A percentile compares a stretch with the other conserved stretches of the same genome.
phyloP scores from a whole-genome alignment of 2,329 filamentous ascomycete species.

The Metarhizium brunneum region DNA sequence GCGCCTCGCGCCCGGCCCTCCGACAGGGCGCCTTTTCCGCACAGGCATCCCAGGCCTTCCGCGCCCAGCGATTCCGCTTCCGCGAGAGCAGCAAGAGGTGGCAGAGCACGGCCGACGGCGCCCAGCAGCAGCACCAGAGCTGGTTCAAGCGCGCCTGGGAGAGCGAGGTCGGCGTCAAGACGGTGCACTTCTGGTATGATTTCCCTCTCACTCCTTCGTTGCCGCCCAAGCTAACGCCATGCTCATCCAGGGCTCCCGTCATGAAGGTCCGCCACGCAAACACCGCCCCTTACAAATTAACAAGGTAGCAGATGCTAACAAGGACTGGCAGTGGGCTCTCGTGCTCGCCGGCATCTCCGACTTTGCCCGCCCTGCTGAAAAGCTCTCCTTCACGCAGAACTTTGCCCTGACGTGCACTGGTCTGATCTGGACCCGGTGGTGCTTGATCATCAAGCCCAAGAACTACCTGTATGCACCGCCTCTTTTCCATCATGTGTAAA shows the following conservation, averaged over 20 bases:
- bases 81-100: constrained; percentile 46
- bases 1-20: constrained; percentile 46
- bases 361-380: constrained; percentile 82
- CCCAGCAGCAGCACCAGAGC: constrained; percentile 32
- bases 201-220: neutral
- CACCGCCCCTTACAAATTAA: neutral
- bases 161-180: constrained; percentile 75
- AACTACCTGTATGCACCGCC: constrained; percentile 67
- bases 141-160: constrained; percentile 77
- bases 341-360: constrained; percentile 89
- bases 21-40: constrained; percentile 31
- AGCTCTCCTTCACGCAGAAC: constrained; percentile 91
- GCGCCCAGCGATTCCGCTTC: constrained; percentile 31
- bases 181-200: constrained; percentile 91
- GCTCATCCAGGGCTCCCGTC: constrained; percentile 64
- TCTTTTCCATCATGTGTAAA: neutral
- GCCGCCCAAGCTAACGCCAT: constrained; percentile 12
- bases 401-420: constrained; percentile 82
- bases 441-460: constrained; percentile 88
- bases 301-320: constrained; percentile 5
- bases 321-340: constrained; percentile 62
- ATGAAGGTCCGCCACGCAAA: constrained; percentile 53
- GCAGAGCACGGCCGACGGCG: constrained; percentile 55
- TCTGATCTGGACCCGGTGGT: constrained; percentile 97
- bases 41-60: constrained; percentile 36